phyloP scores from a whole-genome alignment of 495 filamentous ascomycete genomes.

The Cercophora samala region DNA sequence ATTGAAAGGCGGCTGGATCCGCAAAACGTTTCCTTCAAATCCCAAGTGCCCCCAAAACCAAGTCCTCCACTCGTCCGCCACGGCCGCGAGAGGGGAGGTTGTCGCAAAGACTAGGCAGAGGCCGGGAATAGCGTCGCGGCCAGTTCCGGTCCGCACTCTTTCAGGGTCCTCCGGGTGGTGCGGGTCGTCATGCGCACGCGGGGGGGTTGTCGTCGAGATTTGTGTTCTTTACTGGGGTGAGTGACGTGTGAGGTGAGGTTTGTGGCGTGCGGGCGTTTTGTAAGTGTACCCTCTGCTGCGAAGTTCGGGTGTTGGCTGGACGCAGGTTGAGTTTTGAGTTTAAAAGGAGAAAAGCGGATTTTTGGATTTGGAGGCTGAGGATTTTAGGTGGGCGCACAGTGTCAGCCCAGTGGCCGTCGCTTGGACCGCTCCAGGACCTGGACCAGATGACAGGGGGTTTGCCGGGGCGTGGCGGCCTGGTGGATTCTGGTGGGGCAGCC shows the following conservation, averaged over 20 bases:
- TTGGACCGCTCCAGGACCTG: conserved; percentile 3
- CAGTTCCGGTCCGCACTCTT: not conserved
- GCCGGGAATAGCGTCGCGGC: conserved; percentile 1
- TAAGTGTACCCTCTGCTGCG: not conserved
- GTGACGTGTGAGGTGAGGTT: not conserved
- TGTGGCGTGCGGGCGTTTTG: not conserved
- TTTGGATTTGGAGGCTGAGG: conserved; percentile 32
- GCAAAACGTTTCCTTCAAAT: not conserved
- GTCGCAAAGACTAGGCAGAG: not conserved
- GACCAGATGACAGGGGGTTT: conserved; percentile 1
- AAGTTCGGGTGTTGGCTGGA: not conserved
- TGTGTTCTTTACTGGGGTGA: not conserved
- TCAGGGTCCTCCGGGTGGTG: not conserved
- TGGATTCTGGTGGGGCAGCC: not conserved
- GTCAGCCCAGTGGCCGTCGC: conserved; percentile 13
- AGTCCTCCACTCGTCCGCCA: not conserved
- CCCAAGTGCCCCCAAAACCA: not conserved
- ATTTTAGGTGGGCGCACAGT: conserved; percentile 27
- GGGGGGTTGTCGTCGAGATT: not conserved
- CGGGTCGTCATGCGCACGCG: conserved; percentile 8
- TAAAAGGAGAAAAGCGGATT: conserved; percentile 31
- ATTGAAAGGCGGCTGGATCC: conserved; percentile 9
- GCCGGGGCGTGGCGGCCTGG: not conserved
- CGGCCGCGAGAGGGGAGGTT: not conserved
- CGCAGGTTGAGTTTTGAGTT: conserved; percentile 13